Percentiles rank a stretch among this genome's conserved stretches.
These are phyloP conservation scores for Cinnamomum micranthum DNA, from an alignment of 164 flowering plant species.

Conservation along the genomic window DNA sequence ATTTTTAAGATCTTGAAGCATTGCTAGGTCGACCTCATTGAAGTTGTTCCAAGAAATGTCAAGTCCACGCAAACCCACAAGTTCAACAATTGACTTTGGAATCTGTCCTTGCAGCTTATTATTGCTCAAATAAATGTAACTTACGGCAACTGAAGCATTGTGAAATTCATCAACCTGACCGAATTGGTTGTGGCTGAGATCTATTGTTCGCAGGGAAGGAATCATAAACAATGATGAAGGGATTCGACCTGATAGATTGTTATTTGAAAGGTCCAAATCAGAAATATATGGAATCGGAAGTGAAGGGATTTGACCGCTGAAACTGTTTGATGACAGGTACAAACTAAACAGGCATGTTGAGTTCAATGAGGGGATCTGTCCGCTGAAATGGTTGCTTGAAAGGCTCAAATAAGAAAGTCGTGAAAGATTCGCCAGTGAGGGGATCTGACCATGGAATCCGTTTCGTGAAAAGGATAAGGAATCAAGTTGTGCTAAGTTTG, in stretches of 20 bases:
- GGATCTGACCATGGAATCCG: not conserved
- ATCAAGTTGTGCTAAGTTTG: not conserved
- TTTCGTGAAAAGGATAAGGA: slow-evolving; percentile 30
- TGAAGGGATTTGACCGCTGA: not conserved
- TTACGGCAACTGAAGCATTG: slow-evolving; percentile 7
- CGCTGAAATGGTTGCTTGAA: slow-evolving; percentile 27
- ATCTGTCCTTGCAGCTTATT: slow-evolving; percentile 26
- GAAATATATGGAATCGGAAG: not conserved
- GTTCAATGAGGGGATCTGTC: slow-evolving; percentile 25
- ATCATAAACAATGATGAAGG: slow-evolving; percentile 34
- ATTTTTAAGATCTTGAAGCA: too few species aligned
- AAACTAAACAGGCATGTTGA: slow-evolving; percentile 25
- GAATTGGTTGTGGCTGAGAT: not conserved
- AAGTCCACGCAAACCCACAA: not conserved
- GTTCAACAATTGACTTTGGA: slow-evolving; percentile 9
- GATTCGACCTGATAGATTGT: slow-evolving; percentile 33
- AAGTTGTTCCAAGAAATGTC: not conserved
- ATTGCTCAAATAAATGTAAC: not conserved
- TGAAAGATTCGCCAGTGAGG: not conserved
- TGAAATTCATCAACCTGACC: slow-evolving; percentile 14
- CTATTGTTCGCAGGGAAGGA: slow-evolving; percentile 16
- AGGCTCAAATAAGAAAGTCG: not conserved
- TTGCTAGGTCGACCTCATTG: too few species aligned
- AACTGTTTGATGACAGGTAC: slow-evolving; percentile 36
- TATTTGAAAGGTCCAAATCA: not conserved